Evolutionary conservation across 179 eudicot species (phyloP).

Genomic region (Gypsophila paniculata): DNA sequence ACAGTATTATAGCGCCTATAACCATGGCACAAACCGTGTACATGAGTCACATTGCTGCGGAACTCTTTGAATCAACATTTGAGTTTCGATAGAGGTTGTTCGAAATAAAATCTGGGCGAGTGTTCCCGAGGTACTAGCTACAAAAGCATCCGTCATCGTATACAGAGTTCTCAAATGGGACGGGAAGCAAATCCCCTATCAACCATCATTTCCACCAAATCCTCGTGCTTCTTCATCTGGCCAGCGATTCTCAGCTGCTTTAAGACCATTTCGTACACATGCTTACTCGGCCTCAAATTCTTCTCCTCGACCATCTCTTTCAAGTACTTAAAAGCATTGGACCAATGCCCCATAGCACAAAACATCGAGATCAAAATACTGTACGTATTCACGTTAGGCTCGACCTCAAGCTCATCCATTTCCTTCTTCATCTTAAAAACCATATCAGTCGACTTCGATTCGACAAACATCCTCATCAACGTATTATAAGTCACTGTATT

Average conservation of each 20-base stretch:
- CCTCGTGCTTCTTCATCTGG: slow-evolving; percentile 84
- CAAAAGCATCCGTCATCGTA: neutral
- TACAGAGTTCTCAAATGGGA: slow-evolving; percentile 37
- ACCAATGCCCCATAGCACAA: slow-evolving; percentile 90
- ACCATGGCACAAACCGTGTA: too few species aligned
- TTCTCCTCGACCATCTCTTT: slow-evolving; percentile 89
- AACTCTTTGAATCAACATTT: neutral
- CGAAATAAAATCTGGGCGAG: neutral
- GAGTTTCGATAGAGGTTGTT: neutral
- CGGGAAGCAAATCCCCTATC: slow-evolving; percentile 63
- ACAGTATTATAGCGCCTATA: too few species aligned
- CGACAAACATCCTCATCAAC: slow-evolving; percentile 81
- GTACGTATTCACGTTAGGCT: slow-evolving; percentile 78
- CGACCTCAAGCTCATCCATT: slow-evolving; percentile 63
- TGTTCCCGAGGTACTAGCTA: neutral
- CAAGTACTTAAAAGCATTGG: slow-evolving; percentile 68
- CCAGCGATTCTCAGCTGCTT: slow-evolving; percentile 60
- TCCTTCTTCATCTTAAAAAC: slow-evolving; percentile 81
- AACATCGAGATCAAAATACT: slow-evolving; percentile 59
- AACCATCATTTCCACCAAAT: slow-evolving; percentile 84
- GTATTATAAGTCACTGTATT: slow-evolving; percentile 72
- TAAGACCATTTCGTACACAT: slow-evolving; percentile 63
- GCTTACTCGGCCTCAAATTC: slow-evolving; percentile 52
- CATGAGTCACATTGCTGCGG: too few species aligned
- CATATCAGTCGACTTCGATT: slow-evolving; percentile 84